These are phyloP conservation scores for Arthroderma sp. DNA, from an alignment of 2,329 filamentous ascomycete species.

Conservation along the genomic window DNA sequence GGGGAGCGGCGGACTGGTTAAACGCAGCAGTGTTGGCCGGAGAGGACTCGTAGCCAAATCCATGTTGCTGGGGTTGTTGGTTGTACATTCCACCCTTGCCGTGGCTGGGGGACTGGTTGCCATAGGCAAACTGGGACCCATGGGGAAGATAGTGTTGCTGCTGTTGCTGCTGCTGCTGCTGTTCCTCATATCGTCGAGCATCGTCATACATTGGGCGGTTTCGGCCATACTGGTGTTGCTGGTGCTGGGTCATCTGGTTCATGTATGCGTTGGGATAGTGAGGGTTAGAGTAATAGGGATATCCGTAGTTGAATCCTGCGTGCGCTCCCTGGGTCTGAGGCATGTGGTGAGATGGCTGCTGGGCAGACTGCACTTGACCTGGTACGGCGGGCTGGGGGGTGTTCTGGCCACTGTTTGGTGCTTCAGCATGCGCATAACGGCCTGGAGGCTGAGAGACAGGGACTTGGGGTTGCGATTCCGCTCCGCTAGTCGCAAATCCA, in stretches of 20 bases:
- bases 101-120: conserved; percentile 41
- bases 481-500: conserved; percentile 54
- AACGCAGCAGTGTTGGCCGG: conserved; percentile 46
- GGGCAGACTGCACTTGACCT: conserved; percentile 42
- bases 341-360: conserved; percentile 43
- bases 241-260: conserved; percentile 38
- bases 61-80: conserved; percentile 49
- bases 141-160: conserved; percentile 33
- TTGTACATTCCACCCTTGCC: conserved; percentile 51
- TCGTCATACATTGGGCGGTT: conserved; percentile 41
- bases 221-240: conserved; percentile 35
- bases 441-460: conserved; percentile 63
- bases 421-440: conserved; percentile 51
- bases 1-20: conserved; percentile 29
- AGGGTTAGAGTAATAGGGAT: conserved; percentile 49
- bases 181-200: conserved; percentile 37
- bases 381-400: conserved; percentile 70
- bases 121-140: conserved; percentile 43
- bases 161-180: conserved; percentile 3
- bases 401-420: conserved; percentile 76
- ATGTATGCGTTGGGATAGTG: conserved; percentile 51
- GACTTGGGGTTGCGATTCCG: conserved; percentile 47
- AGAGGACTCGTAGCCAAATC: conserved; percentile 53
- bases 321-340: conserved; percentile 41
- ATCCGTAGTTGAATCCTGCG: conserved; percentile 47